Percentiles rank a stretch among this genome's conserved stretches.
These are phyloP conservation scores for Cladosporium colombiae DNA, from an alignment of 2,329 filamentous ascomycete species.

Conservation along the genomic window DNA sequence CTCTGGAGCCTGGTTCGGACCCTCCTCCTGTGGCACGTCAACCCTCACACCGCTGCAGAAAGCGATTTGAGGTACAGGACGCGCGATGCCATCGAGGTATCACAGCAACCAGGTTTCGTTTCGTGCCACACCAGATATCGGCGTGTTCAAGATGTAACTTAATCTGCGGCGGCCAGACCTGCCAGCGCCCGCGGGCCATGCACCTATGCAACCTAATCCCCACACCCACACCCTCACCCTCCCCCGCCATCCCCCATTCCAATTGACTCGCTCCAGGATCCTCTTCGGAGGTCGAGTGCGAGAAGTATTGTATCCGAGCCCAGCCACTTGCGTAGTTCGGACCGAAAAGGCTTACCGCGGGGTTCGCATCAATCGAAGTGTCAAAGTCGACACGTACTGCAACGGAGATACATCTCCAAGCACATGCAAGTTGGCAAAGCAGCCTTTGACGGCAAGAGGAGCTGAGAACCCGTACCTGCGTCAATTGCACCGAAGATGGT, in stretches of 20 bases:
- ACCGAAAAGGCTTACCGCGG: slow-evolving; percentile 6
- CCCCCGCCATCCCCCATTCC: not conserved
- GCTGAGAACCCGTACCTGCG: slow-evolving; percentile 9
- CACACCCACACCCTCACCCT: not conserved
- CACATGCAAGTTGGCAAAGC: not conserved
- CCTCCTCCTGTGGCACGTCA: slow-evolving; percentile 5
- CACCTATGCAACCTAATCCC: slow-evolving; percentile 5
- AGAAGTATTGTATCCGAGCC: not conserved
- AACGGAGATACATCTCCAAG: not conserved
- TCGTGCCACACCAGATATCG: slow-evolving; percentile 6
- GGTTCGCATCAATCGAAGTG: not conserved
- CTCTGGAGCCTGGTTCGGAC: slow-evolving; percentile 2
- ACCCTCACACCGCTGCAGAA: slow-evolving; percentile 5
- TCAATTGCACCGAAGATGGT: not conserved
- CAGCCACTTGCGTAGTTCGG: slow-evolving; percentile 13
- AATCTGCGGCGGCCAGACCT: not conserved
- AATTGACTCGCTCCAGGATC: not conserved
- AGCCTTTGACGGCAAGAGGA: not conserved
- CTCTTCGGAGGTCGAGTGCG: not conserved
- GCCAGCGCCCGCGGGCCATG: not conserved
- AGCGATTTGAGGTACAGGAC: not conserved
- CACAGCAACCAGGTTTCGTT: slow-evolving; percentile 7
- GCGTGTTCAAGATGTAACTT: slow-evolving; percentile 3
- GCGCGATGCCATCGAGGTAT: not conserved
- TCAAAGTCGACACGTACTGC: not conserved